A percentile compares a stretch with the other conserved stretches of the same genome.
These are phyloP conservation scores for Penicillium ochrochloron DNA, from an alignment of 495 filamentous ascomycete genomes.

Conservation along the genomic window DNA sequence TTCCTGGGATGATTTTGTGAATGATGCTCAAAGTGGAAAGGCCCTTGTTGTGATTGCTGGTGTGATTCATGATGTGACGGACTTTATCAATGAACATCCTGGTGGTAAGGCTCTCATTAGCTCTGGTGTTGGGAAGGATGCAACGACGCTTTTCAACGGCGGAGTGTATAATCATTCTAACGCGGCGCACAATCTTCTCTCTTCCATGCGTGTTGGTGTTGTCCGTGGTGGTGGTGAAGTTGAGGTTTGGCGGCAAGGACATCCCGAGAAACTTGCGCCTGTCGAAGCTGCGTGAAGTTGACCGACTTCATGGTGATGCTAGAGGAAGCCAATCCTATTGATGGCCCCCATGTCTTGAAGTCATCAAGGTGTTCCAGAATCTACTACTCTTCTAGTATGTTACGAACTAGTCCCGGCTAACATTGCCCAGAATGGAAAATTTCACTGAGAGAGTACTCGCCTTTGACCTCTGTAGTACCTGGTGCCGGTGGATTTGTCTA, in stretches of 20 bases:
- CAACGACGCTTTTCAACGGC: constrained; percentile 93
- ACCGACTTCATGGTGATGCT: neutral
- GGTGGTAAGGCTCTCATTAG: constrained; percentile 87
- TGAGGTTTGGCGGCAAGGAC: constrained; percentile 54
- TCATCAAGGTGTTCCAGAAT: neutral
- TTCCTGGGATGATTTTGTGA: constrained; percentile 85
- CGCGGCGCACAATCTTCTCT: constrained; percentile 88
- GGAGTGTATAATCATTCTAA: constrained; percentile 92
- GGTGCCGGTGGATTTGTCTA: too few species aligned
- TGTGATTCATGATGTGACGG: constrained; percentile 84
- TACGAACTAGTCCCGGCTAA: too few species aligned
- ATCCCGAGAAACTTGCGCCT: constrained; percentile 1
- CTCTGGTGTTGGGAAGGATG: constrained; percentile 86
- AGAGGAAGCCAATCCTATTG: neutral
- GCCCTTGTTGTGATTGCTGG: constrained; percentile 82
- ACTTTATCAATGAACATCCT: constrained; percentile 89
- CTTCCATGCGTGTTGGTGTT: constrained; percentile 87
- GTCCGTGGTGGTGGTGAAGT: constrained; percentile 90
- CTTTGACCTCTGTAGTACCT: too few species aligned
- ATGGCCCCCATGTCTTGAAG: neutral
- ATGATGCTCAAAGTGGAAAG: constrained; percentile 76
- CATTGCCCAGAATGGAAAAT: neutral
- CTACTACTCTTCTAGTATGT: too few species aligned
- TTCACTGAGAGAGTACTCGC: neutral
- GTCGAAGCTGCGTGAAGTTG: neutral